Evolutionary conservation across 805 yeast genomes (phyloP).

Genomic region (Yamadazyma insecticola): DNA sequence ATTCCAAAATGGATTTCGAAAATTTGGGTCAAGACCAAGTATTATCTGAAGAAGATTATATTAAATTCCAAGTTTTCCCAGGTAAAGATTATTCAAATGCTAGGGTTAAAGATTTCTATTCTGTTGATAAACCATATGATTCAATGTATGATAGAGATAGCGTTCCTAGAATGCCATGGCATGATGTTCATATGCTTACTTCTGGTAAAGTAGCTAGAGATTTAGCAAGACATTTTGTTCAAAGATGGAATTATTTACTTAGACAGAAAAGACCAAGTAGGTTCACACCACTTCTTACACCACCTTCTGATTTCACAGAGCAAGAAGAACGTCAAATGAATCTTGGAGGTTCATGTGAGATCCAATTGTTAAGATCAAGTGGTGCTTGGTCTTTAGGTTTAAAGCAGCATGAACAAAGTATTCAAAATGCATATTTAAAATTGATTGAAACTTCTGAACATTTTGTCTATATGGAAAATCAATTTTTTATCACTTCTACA

Average conservation of each 20-base stretch:
- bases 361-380: constrained; percentile 84
- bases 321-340: constrained; percentile 59
- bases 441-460: constrained; percentile 90
- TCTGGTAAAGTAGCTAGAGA: constrained; percentile 95
- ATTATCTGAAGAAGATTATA: constrained; percentile 35
- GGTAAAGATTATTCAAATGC: constrained; percentile 98
- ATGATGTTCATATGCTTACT: constrained; percentile 94
- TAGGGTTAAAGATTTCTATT: constrained; percentile 80
- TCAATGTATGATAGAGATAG: constrained; percentile 81
- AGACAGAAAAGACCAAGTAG: constrained; percentile 94
- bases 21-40: constrained; percentile 24
- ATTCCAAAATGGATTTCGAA: constrained; percentile 37
- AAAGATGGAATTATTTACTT: constrained; percentile 91
- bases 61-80: constrained; percentile 69
- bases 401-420: constrained; percentile 78
- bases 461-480: constrained; percentile 91
- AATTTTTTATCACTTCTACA: constrained; percentile 89
- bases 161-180: constrained; percentile 99
- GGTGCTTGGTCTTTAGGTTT: constrained; percentile 93
- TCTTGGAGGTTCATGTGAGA: constrained; percentile 82
- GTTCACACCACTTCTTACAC: constrained; percentile 84
- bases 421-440: constrained; percentile 88
- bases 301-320: constrained; percentile 81
- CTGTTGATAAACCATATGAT: constrained; percentile 79
- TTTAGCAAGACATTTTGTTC: constrained; percentile 88